Conservation (phyloP, 106 monocot species). For the Allium fistulosum region DNA sequence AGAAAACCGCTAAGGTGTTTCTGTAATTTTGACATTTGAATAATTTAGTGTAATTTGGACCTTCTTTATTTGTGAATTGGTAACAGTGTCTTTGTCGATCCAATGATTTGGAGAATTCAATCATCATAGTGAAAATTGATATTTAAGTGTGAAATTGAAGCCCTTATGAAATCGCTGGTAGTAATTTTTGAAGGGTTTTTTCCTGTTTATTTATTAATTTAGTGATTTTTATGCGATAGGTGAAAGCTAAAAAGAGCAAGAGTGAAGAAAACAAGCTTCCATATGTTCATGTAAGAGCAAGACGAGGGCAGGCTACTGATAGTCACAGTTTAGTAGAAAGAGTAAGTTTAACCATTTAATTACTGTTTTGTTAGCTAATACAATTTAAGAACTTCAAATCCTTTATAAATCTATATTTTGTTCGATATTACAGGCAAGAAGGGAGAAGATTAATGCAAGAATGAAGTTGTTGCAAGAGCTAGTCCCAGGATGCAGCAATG, state of each 20-base stretch:
- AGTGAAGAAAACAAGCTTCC: slow-evolving; percentile 45
- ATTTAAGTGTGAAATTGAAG: no score
- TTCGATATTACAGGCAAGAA: slow-evolving; percentile 56
- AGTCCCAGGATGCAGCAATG: slow-evolving; percentile 96
- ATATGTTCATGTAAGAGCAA: slow-evolving; percentile 88
- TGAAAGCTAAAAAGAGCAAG: slow-evolving; percentile 52
- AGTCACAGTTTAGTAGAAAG: slow-evolving; percentile 95
- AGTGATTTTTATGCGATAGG: slow-evolving; percentile 16
- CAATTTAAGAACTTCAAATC: background rate
- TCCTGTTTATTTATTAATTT: background rate
- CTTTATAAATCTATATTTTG: slow-evolving; percentile 2
- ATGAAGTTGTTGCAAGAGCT: slow-evolving; percentile 95
- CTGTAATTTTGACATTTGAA: background rate
- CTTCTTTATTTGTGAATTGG: no score
- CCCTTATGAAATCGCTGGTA: no score
- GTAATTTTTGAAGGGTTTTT: no score
- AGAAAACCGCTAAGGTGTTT: background rate
- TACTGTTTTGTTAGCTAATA: slow-evolving; percentile 6
- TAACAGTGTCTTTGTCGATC: no score
- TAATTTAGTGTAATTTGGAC: background rate
- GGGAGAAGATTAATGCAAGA: slow-evolving; percentile 94
- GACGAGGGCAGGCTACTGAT: slow-evolving; percentile 89
- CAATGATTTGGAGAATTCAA: no score
- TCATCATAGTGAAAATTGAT: no score
- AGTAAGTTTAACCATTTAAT: slow-evolving; percentile 24